A percentile compares a stretch with the other conserved stretches of the same genome.
Evolutionary conservation across 192 early-diverging fungal species (phyloP).

Genomic region (Coemansia sp.): DNA sequence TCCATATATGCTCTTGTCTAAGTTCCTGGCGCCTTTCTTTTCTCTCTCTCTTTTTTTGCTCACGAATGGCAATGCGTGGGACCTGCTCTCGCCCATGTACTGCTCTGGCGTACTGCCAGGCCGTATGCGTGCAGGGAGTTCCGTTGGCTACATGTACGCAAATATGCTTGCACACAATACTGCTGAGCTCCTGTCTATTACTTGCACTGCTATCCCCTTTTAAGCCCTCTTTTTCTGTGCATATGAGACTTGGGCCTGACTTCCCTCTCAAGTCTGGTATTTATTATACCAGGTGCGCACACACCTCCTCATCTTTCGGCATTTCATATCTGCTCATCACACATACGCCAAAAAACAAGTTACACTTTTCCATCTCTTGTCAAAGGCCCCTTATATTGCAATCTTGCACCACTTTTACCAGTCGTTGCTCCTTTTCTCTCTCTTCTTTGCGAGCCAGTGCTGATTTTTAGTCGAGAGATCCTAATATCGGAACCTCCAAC

Average conservation of each 20-base stretch:
- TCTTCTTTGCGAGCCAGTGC: neutral
- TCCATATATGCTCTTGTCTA: too few species aligned
- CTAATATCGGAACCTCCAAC: too few species aligned
- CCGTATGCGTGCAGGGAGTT: neutral
- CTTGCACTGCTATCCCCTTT: neutral
- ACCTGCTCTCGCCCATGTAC: neutral
- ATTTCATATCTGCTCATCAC: too few species aligned
- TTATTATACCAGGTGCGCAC: neutral
- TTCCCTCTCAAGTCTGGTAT: neutral
- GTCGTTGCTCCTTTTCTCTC: neutral
- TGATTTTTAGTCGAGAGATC: neutral
- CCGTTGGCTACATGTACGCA: neutral
- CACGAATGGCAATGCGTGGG: neutral
- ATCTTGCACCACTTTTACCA: too few species aligned
- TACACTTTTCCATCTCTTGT: too few species aligned
- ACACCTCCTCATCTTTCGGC: too few species aligned
- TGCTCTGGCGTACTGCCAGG: conserved; percentile 5
- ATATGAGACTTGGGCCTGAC: neutral
- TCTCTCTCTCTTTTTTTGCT: neutral
- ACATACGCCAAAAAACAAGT: too few species aligned
- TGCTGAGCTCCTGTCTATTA: neutral
- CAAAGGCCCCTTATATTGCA: too few species aligned
- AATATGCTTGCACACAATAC: conserved; percentile 2
- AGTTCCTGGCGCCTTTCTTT: neutral
- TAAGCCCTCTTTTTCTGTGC: conserved; percentile 4